A percentile compares a stretch with the other conserved stretches of the same genome.
Conservation (phyloP, 768 basidiomycete genomes). For the Clathrus columnatus region DNA sequence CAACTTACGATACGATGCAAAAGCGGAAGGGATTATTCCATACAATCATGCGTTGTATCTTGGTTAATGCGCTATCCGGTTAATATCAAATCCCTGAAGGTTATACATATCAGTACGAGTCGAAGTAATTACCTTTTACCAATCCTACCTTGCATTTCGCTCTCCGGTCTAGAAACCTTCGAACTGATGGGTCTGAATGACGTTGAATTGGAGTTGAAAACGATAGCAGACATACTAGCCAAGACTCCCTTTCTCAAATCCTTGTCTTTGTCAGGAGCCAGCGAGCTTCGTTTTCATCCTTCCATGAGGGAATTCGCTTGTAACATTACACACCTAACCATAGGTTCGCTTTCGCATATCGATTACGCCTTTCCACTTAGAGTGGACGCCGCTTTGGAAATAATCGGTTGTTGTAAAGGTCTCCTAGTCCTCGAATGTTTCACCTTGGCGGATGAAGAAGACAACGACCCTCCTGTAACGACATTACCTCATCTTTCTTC, state of each 20-base stretch:
- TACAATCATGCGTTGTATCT: not conserved
- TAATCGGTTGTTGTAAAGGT: not conserved
- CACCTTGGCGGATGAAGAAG: slow-evolving; percentile 1
- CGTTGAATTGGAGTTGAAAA: not conserved
- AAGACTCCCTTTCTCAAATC: not conserved
- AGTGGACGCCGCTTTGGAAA: slow-evolving; percentile 2
- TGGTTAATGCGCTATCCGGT: not conserved
- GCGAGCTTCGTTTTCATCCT: not conserved
- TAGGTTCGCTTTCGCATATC: not conserved
- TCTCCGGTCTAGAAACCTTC: not conserved
- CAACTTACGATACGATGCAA: not conserved
- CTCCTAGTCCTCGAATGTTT: slow-evolving; percentile 2
- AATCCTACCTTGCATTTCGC: not conserved
- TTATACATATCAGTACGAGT: not conserved
- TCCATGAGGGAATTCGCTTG: not conserved
- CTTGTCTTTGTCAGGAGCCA: not conserved
- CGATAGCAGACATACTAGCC: not conserved
- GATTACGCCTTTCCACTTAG: slow-evolving; percentile 4
- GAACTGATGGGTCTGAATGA: slow-evolving; percentile 2
- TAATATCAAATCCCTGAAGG: not conserved
- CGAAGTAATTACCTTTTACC: not conserved
- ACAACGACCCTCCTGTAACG: not conserved
- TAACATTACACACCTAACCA: slow-evolving; percentile 2
- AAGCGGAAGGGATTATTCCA: not conserved
- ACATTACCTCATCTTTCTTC: not conserved